A percentile compares a stretch with the other conserved stretches of the same genome.
Conservation (phyloP, 2,329 filamentous ascomycete genomes). For the Neopestalotiopsis sp. region DNA sequence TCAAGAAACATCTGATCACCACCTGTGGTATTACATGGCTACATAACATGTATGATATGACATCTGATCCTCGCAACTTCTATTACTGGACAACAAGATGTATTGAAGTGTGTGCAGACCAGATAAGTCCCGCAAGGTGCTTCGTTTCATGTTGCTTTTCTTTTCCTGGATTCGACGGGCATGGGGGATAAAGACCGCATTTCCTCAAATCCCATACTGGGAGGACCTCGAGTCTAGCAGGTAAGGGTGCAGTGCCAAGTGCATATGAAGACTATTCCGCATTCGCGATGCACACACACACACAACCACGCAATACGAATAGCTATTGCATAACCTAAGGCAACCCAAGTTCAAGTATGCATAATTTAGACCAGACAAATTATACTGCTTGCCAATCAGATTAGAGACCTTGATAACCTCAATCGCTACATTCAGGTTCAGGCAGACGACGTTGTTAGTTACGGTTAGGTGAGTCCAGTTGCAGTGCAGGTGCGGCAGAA, state of each 20-base stretch:
- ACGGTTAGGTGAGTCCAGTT: neutral
- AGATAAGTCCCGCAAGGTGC: neutral
- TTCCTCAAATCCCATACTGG: slow-evolving; percentile 14
- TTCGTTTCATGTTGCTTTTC: neutral
- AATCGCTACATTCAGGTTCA: neutral
- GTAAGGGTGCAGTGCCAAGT: neutral
- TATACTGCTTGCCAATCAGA: too few relatives aligned
- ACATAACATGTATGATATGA: neutral
- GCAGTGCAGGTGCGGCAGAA: neutral
- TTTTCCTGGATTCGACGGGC: neutral
- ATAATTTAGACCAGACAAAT: too few relatives aligned
- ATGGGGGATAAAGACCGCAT: slow-evolving; percentile 8
- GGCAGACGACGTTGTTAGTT: neutral
- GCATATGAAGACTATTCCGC: slow-evolving; percentile 3
- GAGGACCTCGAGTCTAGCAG: neutral
- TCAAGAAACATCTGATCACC: neutral
- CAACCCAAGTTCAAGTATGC: too few relatives aligned
- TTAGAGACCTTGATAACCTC: too few relatives aligned
- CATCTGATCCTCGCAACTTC: neutral
- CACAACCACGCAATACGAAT: neutral
- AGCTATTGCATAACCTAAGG: too few relatives aligned
- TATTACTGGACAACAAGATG: neutral
- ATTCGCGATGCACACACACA: neutral
- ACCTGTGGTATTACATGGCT: neutral
- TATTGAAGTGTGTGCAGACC: neutral